Base-by-base conservation (phyloP, 2,329 filamentous ascomycete genomes). In the Nigrospora sphaerica region DNA sequence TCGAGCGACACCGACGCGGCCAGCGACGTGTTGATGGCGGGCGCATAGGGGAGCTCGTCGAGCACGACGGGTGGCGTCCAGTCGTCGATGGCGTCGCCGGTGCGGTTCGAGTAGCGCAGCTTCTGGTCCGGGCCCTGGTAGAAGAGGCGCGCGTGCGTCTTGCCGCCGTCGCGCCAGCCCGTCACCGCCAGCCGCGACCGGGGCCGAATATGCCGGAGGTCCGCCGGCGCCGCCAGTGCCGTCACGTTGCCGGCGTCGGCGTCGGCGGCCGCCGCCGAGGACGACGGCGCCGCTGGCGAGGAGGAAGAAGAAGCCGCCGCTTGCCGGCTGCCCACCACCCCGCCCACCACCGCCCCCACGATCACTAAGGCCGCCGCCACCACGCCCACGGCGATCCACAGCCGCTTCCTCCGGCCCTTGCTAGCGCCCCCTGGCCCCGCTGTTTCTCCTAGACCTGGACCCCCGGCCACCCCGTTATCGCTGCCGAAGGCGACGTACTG, bases 61-160 rank as follows among this genome's bases (percentile, higher is more conserved):
- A 48, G 17, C 11, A 44, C 9, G 13, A 32, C 41, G 1, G 46
- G 46, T 9, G 14, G 31, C 13, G 34, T 32, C 46, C 46, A 48
- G 39, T 17, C 17, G 36, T 16, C 6, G 9, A 10, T 28, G 23
- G 4, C 46, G 11, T 19, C 41, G 42, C 37, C 45, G 12, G 46
- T 28, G 23, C 23, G 45, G 18, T 19, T 40, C 7, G 42, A 45
- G 14, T 32, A 41, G 6, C 46, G 41, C 31, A 48, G 38, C 16
- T 28, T 36, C 46, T 48, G 46, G 32, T 48, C 46, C n/a, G 41
- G 46, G 3, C 46, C 46, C 33, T 48, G 46, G 23, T 48, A 48
- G 37, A 48, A 48, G 14, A 48, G 32, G n/a, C 42, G 42, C 11
- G 41, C 32, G 32, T 43, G 42, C 12, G 13, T 39, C 18, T 17